Evolutionary conservation across 352 stramenopile species (phyloP), one percentile per base, ranked within the genome.

Genomic region (Globisporangium irregulare): DNA sequence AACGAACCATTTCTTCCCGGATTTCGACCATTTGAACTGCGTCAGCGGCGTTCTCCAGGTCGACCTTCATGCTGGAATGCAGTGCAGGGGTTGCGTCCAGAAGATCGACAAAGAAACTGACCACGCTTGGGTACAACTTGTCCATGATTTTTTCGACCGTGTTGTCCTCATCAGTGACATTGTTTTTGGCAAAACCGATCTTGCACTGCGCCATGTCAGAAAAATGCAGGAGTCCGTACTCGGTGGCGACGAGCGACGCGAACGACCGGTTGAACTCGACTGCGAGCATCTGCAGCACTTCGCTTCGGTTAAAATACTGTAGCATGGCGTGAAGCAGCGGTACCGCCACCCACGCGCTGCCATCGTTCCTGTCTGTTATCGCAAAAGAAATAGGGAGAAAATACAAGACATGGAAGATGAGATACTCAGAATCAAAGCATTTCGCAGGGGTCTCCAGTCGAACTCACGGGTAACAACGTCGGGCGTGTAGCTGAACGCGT

Each of bases 181-280:
- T 73, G 38, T 70, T 67, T 0, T 34, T 73, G 25, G 64, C 43
- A 41, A 81, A 81, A 4, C 74, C 74, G 46, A 81, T 50, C 20
- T 57, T 65, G 54, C 74, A 81, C 48, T 81, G 72, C 24, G 59
- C 48, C 14, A 34, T 62, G 61, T 81, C 74, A 0, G 61, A 24
- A 27, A 81, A 81, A 53, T 81, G 72, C 10, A 79, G 54, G 24
- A 69, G 55, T 4, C 74, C 74, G 59, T 78, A 75, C 62, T 81
- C 74, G 9, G 72, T 78, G 24, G 69, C 43, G 2, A 71, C 55
- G 14, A 81, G 60, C 18, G 67, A 53, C 22, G 51, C 27, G 36
- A 77, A 81, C 12, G 74, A 74, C 18, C 57, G 41, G 54, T 79
- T 81, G 54, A 66, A 79, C 55, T 79, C 72, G 12, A 53, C 50